Evolutionary conservation across 805 yeast genomes (phyloP), one percentile per base, ranked within the genome.

Genomic region (Suhomyces prunicola): DNA sequence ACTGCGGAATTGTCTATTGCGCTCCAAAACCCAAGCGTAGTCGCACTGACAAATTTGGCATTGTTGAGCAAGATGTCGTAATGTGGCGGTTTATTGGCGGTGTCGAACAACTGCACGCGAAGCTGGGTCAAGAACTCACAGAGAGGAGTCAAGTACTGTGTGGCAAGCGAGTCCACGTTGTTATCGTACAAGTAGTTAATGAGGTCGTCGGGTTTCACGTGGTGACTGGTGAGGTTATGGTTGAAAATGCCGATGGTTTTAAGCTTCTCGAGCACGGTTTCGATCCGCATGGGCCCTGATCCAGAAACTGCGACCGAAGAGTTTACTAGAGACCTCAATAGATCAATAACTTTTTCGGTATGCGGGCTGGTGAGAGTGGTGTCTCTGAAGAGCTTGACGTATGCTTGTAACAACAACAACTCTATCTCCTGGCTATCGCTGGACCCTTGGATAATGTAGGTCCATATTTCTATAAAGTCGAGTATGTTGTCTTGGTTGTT

Each of bases 31-130:
- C 53, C 17, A 12, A 58, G 17, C 6, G 63, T 55, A 6, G 64
- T 50, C 8, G 63, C 74, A 31, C 70, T 65, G 31, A 73, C 64
- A 54, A 67, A 74, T 52, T 62, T 63, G 19, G 69, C 50, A 56
- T 73, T 73, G 54, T 73, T 73, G 12, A 54, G 46, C 40, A 73
- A 50, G 0, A 68, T 60, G 10, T 50, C 58, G 35, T 40, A 48
- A 36, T 48, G 53, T 10, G 45, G 26, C 17, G 36, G 54, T 29
- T 33, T 23, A 6, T 17, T 45, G 19, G 46, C 6, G 29, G 27
- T 51, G 10, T 48, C 50, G 31, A 24, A 26, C 46, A 22, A 51
- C 10, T 45, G 51, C 31, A 17, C 26, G 23, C 26, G 22, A 47
- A 64, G 53, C 26, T 57, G 62, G 44, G 4, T 45, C 22, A 63